These are phyloP conservation scores for Phialemoniopsis sp. DNA, from an alignment of 2,329 filamentous ascomycete species.

Conservation along the genomic window DNA sequence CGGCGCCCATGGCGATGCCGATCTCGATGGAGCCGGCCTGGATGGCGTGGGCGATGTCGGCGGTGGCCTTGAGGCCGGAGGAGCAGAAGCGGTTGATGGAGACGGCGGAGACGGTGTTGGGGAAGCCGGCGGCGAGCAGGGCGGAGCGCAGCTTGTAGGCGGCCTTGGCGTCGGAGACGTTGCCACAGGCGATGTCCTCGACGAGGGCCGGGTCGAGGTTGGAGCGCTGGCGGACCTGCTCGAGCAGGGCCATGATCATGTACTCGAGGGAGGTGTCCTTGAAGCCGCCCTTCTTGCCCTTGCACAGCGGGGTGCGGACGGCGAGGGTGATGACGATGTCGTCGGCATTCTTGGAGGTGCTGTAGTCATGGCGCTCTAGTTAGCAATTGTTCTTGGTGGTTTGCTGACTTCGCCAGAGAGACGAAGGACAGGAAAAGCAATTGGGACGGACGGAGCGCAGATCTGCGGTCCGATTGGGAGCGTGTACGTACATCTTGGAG, in stretches of 20 bases:
- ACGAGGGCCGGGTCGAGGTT: constrained; percentile 76
- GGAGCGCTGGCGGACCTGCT: constrained; percentile 67
- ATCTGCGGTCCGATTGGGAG: neutral
- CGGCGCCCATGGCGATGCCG: constrained; percentile 83
- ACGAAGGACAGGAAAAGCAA: too few relatives aligned
- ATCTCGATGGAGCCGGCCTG: constrained; percentile 74
- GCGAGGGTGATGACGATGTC: constrained; percentile 96
- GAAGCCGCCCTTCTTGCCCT: constrained; percentile 87
- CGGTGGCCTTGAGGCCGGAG: constrained; percentile 89
- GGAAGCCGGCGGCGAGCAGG: constrained; percentile 85
- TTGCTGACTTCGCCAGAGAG: too few relatives aligned
- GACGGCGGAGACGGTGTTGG: constrained; percentile 78
- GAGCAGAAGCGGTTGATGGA: constrained; percentile 96
- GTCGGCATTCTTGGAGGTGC: constrained; percentile 88
- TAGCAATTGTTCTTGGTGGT: too few relatives aligned
- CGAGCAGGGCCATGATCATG: constrained; percentile 76
- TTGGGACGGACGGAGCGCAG: too few relatives aligned
- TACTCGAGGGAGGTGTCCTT: constrained; percentile 92
- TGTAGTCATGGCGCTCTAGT: constrained; percentile 30
- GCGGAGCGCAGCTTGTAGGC: constrained; percentile 90
- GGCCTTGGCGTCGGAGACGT: constrained; percentile 83
- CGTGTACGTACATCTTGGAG: constrained; percentile 55
- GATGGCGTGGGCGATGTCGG: constrained; percentile 92
- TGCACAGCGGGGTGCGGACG: constrained; percentile 81
- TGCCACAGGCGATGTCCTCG: constrained; percentile 89